Evolutionary conservation across 1,284 basidiomycete genomes (phyloP).

Genomic region (Ustilago lituana): DNA sequence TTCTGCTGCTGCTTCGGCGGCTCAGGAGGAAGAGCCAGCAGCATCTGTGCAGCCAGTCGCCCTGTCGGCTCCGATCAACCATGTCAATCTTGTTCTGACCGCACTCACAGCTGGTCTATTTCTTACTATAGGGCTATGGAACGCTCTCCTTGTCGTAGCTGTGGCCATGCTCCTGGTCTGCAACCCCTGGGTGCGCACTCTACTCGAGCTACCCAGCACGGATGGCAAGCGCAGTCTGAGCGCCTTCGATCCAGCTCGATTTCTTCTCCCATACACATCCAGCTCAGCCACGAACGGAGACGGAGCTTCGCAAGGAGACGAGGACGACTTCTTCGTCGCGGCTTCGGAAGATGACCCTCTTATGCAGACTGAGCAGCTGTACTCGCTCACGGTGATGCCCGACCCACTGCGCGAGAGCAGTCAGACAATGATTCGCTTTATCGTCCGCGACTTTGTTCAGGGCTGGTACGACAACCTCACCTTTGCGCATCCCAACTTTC

Average conservation of each 20-base stretch:
- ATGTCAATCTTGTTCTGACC: slow-evolving; percentile 22
- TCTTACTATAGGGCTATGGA: slow-evolving; percentile 36
- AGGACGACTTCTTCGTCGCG: not conserved
- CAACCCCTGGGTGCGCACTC: slow-evolving; percentile 59
- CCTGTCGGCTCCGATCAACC: slow-evolving; percentile 7
- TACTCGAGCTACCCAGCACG: slow-evolving; percentile 51
- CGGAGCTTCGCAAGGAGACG: not conserved
- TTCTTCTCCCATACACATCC: slow-evolving; percentile 26
- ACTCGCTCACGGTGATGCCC: slow-evolving; percentile 40
- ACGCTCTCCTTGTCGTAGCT: slow-evolving; percentile 34
- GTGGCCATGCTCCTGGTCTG: slow-evolving; percentile 45
- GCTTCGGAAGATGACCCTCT: slow-evolving; percentile 5
- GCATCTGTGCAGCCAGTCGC: too few species aligned
- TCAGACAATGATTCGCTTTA: slow-evolving; percentile 42
- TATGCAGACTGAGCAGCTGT: slow-evolving; percentile 17
- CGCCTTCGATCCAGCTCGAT: slow-evolving; percentile 41
- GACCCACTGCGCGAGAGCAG: slow-evolving; percentile 36
- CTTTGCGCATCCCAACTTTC: slow-evolving; percentile 56
- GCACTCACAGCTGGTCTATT: slow-evolving; percentile 37
- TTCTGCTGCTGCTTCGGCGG: slow-evolving; percentile 1
- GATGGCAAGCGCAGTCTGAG: slow-evolving; percentile 26
- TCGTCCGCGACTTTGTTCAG: slow-evolving; percentile 57
- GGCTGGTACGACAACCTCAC: slow-evolving; percentile 58
- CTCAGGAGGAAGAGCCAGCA: slow-evolving; percentile 1
- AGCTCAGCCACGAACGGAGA: not conserved